Percentiles rank a stretch among this genome's conserved stretches.
Conservation (phyloP, 1,284 basidiomycete genomes). For the Phylloporus sp. region DNA sequence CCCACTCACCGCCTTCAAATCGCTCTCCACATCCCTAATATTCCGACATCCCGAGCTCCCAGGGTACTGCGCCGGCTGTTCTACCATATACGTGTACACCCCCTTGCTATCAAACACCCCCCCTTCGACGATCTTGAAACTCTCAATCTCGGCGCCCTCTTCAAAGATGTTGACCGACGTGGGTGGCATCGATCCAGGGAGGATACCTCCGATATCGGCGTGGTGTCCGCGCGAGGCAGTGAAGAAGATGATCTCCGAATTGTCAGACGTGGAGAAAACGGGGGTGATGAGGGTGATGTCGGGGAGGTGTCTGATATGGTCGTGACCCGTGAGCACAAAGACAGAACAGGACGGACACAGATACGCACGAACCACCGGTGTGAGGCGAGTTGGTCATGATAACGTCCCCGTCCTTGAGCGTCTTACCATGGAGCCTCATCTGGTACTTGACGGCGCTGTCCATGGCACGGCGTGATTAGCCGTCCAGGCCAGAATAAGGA, state of each 20-base stretch:
- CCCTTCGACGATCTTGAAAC: constrained; percentile 90
- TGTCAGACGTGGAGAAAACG: constrained; percentile 71
- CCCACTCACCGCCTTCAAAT: constrained; percentile 82
- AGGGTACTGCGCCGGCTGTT: constrained; percentile 85
- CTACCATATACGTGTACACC: constrained; percentile 80
- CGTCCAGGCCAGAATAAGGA: background rate
- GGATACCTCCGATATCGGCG: constrained; percentile 78
- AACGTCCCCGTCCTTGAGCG: constrained; percentile 85
- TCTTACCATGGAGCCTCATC: constrained; percentile 72
- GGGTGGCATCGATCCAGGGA: constrained; percentile 94
- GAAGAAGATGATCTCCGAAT: constrained; percentile 86
- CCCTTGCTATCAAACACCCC: constrained; percentile 83
- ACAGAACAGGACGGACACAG: too few relatives aligned
- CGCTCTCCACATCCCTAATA: constrained; percentile 89
- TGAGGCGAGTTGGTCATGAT: constrained; percentile 90
- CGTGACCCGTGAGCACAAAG: background rate
- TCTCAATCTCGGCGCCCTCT: constrained; percentile 91
- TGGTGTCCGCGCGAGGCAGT: constrained; percentile 91
- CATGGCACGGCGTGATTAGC: background rate
- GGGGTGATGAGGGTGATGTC: constrained; percentile 93
- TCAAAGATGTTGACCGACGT: constrained; percentile 90
- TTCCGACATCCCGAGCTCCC: constrained; percentile 85
- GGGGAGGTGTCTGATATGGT: constrained; percentile 57
- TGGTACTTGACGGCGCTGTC: constrained; percentile 87
- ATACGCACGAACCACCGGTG: constrained; percentile 80